phyloP scores from a whole-genome alignment of 2,329 filamentous ascomycete genomes.

The Pseudogymnoascus sp. region DNA sequence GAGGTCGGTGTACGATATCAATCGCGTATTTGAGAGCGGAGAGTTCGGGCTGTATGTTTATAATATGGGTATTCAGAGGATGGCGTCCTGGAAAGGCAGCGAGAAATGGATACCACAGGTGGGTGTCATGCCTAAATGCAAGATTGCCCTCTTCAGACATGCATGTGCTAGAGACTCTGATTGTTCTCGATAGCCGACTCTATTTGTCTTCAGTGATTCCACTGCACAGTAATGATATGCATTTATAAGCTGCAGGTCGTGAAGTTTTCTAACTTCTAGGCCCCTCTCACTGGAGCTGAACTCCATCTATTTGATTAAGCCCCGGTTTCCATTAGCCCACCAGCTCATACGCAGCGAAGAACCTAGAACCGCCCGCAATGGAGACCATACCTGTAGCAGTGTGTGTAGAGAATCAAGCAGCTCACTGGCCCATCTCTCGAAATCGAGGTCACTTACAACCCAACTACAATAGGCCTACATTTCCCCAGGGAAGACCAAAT shows the following conservation, averaged over 20 bases:
- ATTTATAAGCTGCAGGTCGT: background rate
- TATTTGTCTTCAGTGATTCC: background rate
- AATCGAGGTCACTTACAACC: too few species aligned
- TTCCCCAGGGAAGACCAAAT: too few species aligned
- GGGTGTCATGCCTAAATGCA: background rate
- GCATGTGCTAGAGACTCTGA: background rate
- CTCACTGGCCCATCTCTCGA: too few species aligned
- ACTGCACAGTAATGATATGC: background rate
- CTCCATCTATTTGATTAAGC: too few species aligned
- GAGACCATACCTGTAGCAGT: too few species aligned
- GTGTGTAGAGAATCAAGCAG: too few species aligned
- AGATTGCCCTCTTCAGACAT: background rate
- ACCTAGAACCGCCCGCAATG: too few species aligned
- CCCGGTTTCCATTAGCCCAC: too few species aligned
- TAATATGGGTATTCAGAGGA: background rate
- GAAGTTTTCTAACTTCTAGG: background rate
- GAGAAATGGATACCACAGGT: background rate
- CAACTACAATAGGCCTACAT: too few species aligned
- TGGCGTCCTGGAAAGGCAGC: background rate
- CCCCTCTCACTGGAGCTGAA: background rate
- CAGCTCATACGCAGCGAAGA: too few species aligned
- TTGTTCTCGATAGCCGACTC: background rate
- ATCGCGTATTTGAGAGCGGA: background rate
- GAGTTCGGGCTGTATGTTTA: background rate
- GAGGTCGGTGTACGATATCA: background rate